Conservation (phyloP, 768 basidiomycete species). For the Lentinula aciculospora region DNA sequence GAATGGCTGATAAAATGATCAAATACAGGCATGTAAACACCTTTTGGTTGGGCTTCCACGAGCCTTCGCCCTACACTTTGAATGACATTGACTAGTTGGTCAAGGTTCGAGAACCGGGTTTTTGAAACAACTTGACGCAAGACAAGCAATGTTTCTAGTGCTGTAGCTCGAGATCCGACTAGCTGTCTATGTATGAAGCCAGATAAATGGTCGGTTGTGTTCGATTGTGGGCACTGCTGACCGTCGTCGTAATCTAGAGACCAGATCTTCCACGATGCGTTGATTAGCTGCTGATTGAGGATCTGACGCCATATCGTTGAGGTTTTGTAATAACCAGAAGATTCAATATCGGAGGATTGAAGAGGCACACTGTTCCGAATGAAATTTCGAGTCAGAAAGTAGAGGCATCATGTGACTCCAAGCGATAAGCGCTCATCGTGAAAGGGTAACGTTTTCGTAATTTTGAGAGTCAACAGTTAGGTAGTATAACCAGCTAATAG, state of each 20-base stretch:
- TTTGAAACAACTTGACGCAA: constrained; percentile 86
- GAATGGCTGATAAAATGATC: constrained; percentile 1
- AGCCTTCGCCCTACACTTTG: constrained; percentile 74
- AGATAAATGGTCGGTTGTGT: constrained; percentile 13
- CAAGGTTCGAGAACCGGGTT: constrained; percentile 81
- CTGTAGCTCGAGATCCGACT: constrained; percentile 84
- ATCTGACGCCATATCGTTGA: constrained; percentile 36
- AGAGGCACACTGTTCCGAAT: no score
- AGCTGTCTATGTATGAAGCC: constrained; percentile 58
- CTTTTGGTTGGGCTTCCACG: constrained; percentile 93
- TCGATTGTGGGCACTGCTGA: constrained; percentile 28
- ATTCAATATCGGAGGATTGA: not conserved
- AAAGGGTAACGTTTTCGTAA: no score
- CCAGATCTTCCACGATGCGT: constrained; percentile 63
- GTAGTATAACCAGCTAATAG: not conserved
- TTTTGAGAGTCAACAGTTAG: no score
- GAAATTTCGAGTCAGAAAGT: no score
- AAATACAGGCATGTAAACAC: constrained; percentile 31
- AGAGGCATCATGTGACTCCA: no score
- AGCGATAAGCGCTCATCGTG: no score
- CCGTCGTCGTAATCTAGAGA: constrained; percentile 67
- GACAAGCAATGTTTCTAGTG: constrained; percentile 84
- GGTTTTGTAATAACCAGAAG: not conserved
- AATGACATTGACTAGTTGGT: constrained; percentile 77
- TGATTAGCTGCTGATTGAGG: constrained; percentile 33